Conservation (phyloP, 306 rosid genomes). For the Glycine tomentella region DNA sequence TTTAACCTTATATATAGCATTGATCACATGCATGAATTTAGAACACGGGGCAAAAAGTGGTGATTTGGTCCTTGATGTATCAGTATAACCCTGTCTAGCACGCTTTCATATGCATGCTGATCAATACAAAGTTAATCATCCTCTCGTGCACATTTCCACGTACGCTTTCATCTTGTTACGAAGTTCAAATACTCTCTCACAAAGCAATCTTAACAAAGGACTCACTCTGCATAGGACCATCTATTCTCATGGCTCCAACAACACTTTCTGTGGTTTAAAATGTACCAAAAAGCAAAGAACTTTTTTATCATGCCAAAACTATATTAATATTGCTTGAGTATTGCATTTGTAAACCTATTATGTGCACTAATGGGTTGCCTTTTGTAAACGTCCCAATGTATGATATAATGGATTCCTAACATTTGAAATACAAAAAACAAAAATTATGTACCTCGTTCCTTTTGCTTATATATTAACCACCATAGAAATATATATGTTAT, state of each 20-base stretch:
- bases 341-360: conserved; percentile 41
- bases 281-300: conserved; percentile 1
- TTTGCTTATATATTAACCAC: conserved; percentile 20
- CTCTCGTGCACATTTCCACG: conserved; percentile 18
- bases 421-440: background rate
- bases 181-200: conserved; percentile 13
- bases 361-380: background rate
- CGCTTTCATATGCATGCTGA: background rate
- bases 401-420: conserved; percentile 47
- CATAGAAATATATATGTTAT: background rate
- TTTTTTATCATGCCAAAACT: background rate
- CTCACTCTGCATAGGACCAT: background rate
- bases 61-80: conserved; percentile 21
- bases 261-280: conserved; percentile 35
- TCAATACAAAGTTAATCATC: conserved; percentile 17
- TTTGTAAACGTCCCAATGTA: conserved; percentile 32
- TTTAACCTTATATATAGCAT: background rate
- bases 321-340: conserved; percentile 38
- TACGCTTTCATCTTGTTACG: background rate
- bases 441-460: background rate
- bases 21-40: background rate
- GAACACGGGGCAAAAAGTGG: conserved; percentile 27
- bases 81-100: background rate
- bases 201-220: background rate
- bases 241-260: conserved; percentile 3